These are phyloP conservation scores for Silene vulgaris DNA, from an alignment of 179 eudicot genomes.

Conservation along the genomic window DNA sequence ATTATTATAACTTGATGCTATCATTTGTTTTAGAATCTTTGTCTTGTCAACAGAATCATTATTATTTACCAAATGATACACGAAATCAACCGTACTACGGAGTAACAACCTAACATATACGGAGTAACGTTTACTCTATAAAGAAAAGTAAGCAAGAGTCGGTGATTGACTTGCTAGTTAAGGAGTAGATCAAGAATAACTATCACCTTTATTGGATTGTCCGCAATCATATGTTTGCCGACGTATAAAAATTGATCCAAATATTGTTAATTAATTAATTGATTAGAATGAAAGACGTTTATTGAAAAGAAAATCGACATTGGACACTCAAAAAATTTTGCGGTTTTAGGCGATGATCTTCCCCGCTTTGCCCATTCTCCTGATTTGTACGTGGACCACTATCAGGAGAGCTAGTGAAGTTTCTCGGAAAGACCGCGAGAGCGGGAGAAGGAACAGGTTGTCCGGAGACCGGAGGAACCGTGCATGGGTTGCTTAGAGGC, in stretches of 20 bases:
- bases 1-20: background rate
- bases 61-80: background rate
- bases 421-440: constrained; percentile 67
- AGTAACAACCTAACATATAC: no score
- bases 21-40: background rate
- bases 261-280: no score
- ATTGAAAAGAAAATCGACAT: no score
- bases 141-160: no score
- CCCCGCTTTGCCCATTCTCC: background rate
- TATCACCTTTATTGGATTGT: no score
- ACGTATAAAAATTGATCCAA: no score
- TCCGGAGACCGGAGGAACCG: constrained; percentile 33
- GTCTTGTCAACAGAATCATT: background rate
- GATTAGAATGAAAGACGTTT: no score
- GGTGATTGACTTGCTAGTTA: no score
- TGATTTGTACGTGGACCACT: constrained; percentile 6
- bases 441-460: constrained; percentile 65
- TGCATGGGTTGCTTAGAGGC: constrained; percentile 46
- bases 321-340: constrained; percentile 17
- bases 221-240: no score
- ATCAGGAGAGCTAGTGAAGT: constrained; percentile 28
- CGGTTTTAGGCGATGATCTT: constrained; percentile 32
- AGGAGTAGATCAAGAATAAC: no score
- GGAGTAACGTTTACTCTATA: no score
- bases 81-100: no score